These are phyloP conservation scores for Metschnikowia continentalis DNA, from an alignment of 805 yeast genomes.

Conservation along the genomic window DNA sequence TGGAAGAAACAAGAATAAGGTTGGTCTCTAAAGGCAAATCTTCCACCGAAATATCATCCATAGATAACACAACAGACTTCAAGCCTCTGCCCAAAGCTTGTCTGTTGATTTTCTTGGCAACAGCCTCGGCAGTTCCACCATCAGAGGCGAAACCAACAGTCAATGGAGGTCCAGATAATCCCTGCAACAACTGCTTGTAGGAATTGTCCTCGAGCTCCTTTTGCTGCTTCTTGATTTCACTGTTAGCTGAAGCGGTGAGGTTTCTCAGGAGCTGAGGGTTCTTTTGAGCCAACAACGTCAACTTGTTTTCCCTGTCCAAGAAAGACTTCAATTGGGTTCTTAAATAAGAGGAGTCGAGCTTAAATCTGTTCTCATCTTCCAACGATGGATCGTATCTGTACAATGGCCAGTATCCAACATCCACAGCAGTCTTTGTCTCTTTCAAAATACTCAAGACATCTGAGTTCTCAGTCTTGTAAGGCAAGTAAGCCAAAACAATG, in stretches of 20 bases:
- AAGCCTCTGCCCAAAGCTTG: slow-evolving; percentile 80
- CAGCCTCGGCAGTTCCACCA: slow-evolving; percentile 80
- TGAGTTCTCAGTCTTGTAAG: slow-evolving; percentile 61
- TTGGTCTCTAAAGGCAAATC: slow-evolving; percentile 69
- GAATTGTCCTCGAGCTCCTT: slow-evolving; percentile 70
- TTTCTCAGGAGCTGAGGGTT: slow-evolving; percentile 76
- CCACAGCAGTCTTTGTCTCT: slow-evolving; percentile 87
- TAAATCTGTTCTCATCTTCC: slow-evolving; percentile 56
- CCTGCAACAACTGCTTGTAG: slow-evolving; percentile 70
- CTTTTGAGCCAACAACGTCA: slow-evolving; percentile 67
- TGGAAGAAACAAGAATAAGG: slow-evolving; percentile 64
- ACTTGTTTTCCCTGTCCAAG: slow-evolving; percentile 84
- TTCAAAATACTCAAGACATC: slow-evolving; percentile 70
- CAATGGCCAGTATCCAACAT: slow-evolving; percentile 94
- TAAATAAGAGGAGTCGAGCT: slow-evolving; percentile 79
- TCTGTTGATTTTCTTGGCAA: slow-evolving; percentile 74
- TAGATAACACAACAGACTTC: slow-evolving; percentile 58
- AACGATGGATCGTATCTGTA: slow-evolving; percentile 75
- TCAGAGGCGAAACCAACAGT: slow-evolving; percentile 86
- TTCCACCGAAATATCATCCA: slow-evolving; percentile 71
- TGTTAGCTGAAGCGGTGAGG: slow-evolving; percentile 56
- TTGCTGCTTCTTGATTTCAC: slow-evolving; percentile 56
- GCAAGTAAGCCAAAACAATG: slow-evolving; percentile 83
- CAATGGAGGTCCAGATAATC: slow-evolving; percentile 88
- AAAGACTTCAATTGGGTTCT: slow-evolving; percentile 73